Conservation (phyloP, 208 protist genomes). For the Wallacemonas sp. region DNA sequence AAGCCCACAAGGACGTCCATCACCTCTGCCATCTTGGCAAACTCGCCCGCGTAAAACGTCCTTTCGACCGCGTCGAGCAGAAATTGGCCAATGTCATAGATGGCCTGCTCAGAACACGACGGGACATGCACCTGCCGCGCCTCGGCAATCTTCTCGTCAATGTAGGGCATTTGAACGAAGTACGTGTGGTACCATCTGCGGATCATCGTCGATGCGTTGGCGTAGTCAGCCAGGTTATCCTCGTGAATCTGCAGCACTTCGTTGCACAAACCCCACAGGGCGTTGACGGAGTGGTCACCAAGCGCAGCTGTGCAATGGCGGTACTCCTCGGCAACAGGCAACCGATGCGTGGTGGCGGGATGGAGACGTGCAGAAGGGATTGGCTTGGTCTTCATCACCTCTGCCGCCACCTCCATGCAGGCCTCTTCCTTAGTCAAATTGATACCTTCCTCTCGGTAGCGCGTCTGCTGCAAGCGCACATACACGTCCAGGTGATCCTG, state of each 20-base stretch:
- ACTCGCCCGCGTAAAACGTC: constrained; percentile 60
- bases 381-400: constrained; percentile 18
- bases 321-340: constrained; percentile 34
- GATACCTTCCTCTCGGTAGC: constrained; percentile 13
- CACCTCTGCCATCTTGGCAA: constrained; percentile 44
- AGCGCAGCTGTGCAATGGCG: constrained; percentile 15
- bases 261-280: constrained; percentile 51
- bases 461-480: constrained; percentile 6
- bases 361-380: not conserved
- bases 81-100: constrained; percentile 39
- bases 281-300: constrained; percentile 28
- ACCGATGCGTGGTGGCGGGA: not conserved
- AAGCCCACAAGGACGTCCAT: constrained; percentile 51
- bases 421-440: constrained; percentile 8
- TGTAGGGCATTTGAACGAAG: constrained; percentile 28
- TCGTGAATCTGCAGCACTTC: constrained; percentile 45
- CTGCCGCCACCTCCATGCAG: not conserved
- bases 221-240: constrained; percentile 23
- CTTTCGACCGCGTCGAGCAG: constrained; percentile 60
- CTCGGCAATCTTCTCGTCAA: constrained; percentile 27
- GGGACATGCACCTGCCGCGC: constrained; percentile 21
- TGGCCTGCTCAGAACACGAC: constrained; percentile 13
- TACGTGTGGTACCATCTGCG: constrained; percentile 55
- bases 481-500: constrained; percentile 7
- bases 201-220: constrained; percentile 50